Conservation (phyloP, 805 yeast genomes). For the Wickerhamomyces hampshirensis region DNA sequence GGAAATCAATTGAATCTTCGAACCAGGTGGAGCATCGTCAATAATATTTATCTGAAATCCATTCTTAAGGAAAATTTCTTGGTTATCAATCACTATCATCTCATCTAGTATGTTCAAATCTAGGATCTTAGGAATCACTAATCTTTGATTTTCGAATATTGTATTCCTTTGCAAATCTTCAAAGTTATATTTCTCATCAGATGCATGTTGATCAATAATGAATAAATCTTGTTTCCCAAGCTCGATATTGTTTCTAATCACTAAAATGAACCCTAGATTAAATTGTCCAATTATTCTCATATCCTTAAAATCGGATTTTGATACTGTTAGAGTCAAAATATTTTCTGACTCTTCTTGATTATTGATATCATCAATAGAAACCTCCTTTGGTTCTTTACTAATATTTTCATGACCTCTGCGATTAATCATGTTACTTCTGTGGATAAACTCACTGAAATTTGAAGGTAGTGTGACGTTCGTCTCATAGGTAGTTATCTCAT, state of each 20-base stretch:
- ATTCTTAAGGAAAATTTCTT: slow-evolving; percentile 55
- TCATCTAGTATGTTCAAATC: slow-evolving; percentile 79
- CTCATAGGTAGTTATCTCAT: too few species aligned
- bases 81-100: slow-evolving; percentile 57
- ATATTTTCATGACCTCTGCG: slow-evolving; percentile 1
- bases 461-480: slow-evolving; percentile 4
- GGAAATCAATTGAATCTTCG: slow-evolving; percentile 48
- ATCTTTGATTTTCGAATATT: slow-evolving; percentile 59
- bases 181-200: slow-evolving; percentile 92
- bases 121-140: slow-evolving; percentile 53
- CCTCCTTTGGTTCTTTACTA: slow-evolving; percentile 1
- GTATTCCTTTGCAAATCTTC: slow-evolving; percentile 59
- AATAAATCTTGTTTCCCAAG: slow-evolving; percentile 64
- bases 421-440: too few species aligned
- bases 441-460: too few species aligned
- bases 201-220: slow-evolving; percentile 95
- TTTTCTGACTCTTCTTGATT: slow-evolving; percentile 51
- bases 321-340: slow-evolving; percentile 52
- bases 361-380: slow-evolving; percentile 36
- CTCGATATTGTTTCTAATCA: slow-evolving; percentile 47
- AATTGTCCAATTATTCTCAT: slow-evolving; percentile 92
- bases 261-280: slow-evolving; percentile 90
- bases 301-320: slow-evolving; percentile 63
- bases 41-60: slow-evolving; percentile 65
- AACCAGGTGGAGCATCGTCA: slow-evolving; percentile 51